These are phyloP conservation scores for Colletotrichum ledebouriae DNA, from an alignment of 2,329 filamentous ascomycete species.

Conservation along the genomic window DNA sequence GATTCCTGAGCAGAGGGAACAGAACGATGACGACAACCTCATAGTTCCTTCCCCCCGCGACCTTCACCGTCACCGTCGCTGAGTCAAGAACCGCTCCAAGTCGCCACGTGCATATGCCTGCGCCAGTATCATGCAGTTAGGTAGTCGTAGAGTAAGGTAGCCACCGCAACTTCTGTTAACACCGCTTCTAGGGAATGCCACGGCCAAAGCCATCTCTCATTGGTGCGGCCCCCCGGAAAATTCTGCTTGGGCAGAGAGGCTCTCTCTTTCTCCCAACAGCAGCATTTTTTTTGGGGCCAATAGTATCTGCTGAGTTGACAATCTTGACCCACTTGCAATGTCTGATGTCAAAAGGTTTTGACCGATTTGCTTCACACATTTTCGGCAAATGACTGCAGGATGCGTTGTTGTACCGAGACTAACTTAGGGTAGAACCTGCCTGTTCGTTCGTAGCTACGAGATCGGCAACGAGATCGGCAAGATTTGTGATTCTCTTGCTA, in stretches of 20 bases:
- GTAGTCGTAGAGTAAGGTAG: not conserved
- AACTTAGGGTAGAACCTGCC: not conserved
- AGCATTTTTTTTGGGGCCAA: too few species aligned
- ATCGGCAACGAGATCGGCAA: slow-evolving; percentile 26
- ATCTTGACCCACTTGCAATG: not conserved
- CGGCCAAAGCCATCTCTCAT: slow-evolving; percentile 6
- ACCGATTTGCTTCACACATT: not conserved
- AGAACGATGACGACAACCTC: slow-evolving; percentile 17
- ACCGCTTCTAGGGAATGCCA: not conserved
- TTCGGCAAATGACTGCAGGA: too few species aligned
- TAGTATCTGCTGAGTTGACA: not conserved
- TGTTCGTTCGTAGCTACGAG: not conserved
- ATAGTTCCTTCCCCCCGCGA: not conserved
- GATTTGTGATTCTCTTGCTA: not conserved
- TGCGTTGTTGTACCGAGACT: too few species aligned
- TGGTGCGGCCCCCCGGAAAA: slow-evolving; percentile 10
- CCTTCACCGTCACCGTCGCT: slow-evolving; percentile 15
- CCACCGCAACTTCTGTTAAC: not conserved
- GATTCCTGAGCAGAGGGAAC: not conserved
- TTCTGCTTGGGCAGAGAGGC: slow-evolving; percentile 38
- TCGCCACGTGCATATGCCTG: slow-evolving; percentile 27
- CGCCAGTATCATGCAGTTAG: not conserved
- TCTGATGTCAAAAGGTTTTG: not conserved
- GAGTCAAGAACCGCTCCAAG: slow-evolving; percentile 17
- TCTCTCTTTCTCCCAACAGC: not conserved